Percentiles rank a stretch among this genome's conserved stretches.
Evolutionary conservation across 2,329 filamentous ascomycete genomes (phyloP).

Genomic region (Anisogramma anomala): DNA sequence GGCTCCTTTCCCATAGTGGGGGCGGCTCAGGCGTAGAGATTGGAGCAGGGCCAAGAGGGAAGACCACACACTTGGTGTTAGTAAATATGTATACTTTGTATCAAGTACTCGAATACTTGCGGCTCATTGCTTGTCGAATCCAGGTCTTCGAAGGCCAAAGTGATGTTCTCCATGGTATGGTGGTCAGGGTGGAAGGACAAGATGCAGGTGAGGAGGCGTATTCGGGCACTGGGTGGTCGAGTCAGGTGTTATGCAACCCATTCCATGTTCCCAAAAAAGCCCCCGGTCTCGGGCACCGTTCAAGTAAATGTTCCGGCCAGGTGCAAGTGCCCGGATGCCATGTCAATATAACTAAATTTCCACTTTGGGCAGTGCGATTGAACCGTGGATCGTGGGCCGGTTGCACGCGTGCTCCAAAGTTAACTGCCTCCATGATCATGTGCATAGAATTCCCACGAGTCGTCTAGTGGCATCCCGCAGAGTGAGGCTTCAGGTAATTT

Average conservation of each 20-base stretch:
- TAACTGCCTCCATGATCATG: too few relatives aligned
- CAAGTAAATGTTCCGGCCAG: constrained; percentile 14
- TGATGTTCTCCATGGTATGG: too few relatives aligned
- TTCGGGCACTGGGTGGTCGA: constrained; percentile 7
- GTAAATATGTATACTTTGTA: too few relatives aligned
- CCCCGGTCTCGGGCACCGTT: constrained; percentile 14
- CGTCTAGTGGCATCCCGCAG: too few relatives aligned
- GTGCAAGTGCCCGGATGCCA: constrained; percentile 1
- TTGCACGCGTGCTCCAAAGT: too few relatives aligned
- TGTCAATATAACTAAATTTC: background rate
- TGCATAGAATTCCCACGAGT: too few relatives aligned
- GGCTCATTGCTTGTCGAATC: constrained; percentile 10
- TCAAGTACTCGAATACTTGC: background rate
- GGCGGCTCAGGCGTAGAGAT: background rate
- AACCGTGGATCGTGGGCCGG: too few relatives aligned
- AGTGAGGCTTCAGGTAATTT: too few relatives aligned
- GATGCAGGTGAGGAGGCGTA: constrained; percentile 6
- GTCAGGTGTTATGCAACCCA: constrained; percentile 1
- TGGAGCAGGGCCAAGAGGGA: background rate
- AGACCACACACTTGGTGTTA: too few relatives aligned
- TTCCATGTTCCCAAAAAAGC: background rate
- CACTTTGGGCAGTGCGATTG: background rate
- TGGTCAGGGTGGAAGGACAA: background rate
- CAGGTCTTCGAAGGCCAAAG: background rate
- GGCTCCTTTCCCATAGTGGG: constrained; percentile 1